Base-by-base conservation (phyloP, 495 filamentous ascomycete genomes). In the Neurospora africana region DNA sequence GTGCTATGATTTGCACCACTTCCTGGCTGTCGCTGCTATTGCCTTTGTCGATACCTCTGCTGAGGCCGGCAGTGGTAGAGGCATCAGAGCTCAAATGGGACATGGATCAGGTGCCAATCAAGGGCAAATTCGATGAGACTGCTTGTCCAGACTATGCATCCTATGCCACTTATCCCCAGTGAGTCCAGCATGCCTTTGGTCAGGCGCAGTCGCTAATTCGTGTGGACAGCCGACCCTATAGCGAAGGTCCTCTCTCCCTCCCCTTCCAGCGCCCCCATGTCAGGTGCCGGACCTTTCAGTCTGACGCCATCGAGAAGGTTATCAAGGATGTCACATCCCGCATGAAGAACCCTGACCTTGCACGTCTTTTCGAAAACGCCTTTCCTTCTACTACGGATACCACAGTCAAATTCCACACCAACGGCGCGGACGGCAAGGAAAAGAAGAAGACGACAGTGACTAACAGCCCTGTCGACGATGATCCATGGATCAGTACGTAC, bases 301-400 rank as follows among this genome's bases (percentile, higher is more conserved):
- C 94, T 0, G 85, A 91, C 1, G 85, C 90, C 0, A 95, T 98
- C 19, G 95, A 99, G 80, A 84, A 93, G 76, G 89, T 97, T 75
- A 98, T 98, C 76, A 81, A 87, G 11, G 89, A 97, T 78, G 83
- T 98, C 67, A 94, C 89, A 4, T 85, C 86, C 38, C 89, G 88
- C 41, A 92, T 99, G 85, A 86, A 89, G 43, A 91, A 98, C 78
- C 90, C 90, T 70, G 96, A 98, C 78, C 87, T 99, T 13, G 94
- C 95, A 5, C 89, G 94, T 39, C 82, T 99, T 8, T 99, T 99
- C 78, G 93, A 95, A 72, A 99, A 99, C 78, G 91, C 94, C n/a
- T 98, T 95, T 75, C 95, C 95, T 6, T 97, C 97, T 75, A 98
- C 94, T 4, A 86, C 97, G 35, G 94, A 98, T 78, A 98, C 94